These are phyloP conservation scores for Tulasnella calospora DNA, from an alignment of 768 basidiomycete genomes.

Conservation along the genomic window DNA sequence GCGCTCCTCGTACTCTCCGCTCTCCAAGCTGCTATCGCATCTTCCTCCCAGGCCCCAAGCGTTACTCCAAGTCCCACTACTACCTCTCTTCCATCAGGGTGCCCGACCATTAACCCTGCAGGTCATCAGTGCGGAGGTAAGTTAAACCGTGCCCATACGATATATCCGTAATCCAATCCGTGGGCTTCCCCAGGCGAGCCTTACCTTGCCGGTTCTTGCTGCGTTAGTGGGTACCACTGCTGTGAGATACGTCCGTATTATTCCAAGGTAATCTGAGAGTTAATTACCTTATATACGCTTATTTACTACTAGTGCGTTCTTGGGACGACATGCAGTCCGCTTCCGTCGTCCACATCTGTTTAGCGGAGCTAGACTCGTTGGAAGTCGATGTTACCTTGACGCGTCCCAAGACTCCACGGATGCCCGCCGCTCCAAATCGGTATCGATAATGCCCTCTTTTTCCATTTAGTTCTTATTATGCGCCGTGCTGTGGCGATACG, in stretches of 20 bases:
- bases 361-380: background rate
- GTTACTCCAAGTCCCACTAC: background rate
- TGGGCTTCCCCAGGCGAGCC: background rate
- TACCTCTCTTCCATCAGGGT: background rate
- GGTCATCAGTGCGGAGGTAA: background rate
- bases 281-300: background rate
- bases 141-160: background rate
- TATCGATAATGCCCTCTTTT: too few species aligned
- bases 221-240: background rate
- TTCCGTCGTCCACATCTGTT: background rate
- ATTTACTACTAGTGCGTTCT: background rate
- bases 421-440: too few species aligned
- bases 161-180: background rate
- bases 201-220: background rate
- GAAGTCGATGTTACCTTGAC: background rate
- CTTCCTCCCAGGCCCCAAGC: background rate
- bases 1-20: background rate
- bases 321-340: background rate
- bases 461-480: too few species aligned
- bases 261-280: background rate
- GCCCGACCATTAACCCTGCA: background rate
- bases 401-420: too few species aligned
- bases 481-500: too few species aligned
- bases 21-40: background rate
- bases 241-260: background rate